A percentile compares a stretch with the other conserved stretches of the same genome.
phyloP scores from a whole-genome alignment of 208 protist genomes.

The Leishmania arabica region DNA sequence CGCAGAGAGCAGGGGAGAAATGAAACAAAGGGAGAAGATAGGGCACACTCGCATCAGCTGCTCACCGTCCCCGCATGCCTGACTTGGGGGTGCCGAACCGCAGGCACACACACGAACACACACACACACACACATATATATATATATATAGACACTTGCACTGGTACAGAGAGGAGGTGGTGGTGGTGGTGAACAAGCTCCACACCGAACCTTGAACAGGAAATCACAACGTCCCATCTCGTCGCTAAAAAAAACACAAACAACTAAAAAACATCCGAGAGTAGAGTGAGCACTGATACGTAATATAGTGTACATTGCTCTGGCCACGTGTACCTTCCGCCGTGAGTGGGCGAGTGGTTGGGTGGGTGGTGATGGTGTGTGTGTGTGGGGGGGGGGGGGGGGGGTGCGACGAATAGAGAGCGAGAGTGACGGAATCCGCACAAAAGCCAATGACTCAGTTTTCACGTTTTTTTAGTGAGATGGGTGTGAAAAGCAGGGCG shows the following conservation, averaged over 20 bases:
- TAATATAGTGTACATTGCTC: background rate
- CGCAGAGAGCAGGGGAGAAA: background rate
- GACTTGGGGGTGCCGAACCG: background rate
- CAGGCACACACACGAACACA: background rate
- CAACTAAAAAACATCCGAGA: background rate
- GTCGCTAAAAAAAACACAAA: background rate
- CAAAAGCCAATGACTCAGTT: background rate
- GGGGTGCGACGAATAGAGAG: background rate
- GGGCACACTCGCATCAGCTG: no score
- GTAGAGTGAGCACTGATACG: background rate
- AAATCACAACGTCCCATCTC: no score
- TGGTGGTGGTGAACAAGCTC: background rate
- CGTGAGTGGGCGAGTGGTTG: background rate
- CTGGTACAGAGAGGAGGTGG: background rate
- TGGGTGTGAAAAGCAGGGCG: background rate
- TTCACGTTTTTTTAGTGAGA: background rate
- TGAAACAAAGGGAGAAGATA: background rate
- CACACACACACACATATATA: background rate
- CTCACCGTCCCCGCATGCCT: no score
- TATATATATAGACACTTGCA: background rate
- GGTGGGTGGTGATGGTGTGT: no score
- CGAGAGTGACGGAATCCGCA: no score
- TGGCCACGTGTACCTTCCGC: background rate
- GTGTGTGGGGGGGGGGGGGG: no score
- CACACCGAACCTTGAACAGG: background rate